Base-by-base conservation (phyloP, 805 yeast genomes). In the Schwanniomyces yamadae region DNA sequence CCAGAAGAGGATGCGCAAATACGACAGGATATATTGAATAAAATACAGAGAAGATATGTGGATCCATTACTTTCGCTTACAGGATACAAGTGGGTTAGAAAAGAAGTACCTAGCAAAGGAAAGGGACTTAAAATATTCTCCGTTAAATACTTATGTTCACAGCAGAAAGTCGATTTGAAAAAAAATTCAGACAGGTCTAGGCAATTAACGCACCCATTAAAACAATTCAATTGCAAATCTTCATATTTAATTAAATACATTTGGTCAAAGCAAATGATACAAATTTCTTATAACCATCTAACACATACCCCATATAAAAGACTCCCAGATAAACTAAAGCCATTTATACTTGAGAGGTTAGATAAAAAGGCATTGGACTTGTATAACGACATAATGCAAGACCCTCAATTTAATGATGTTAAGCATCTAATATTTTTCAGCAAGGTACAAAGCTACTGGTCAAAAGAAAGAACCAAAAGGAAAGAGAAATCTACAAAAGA, bases 401-500 rank as follows among this genome's bases (percentile, higher is more conserved):
- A 33, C 13, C 36, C 38, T 2, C 28, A 40, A 23, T 46, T 49
- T 32, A 25, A 23, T 14, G 42, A 41, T 14, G 36, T 46, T 21
- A 44, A 44, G 24, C 42, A 44, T 14, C 20, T 36, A 21, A 41
- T 49, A 22, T 40, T 34, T 23, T 45, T 45, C 34, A 40, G 41
- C 22, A 49, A 49, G 33, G 49, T 49, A 3, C 53, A 49, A 37
- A 40, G 50, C 14, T 49, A 26, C 33, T 48, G 52, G 50, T 44
- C 49, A n/a, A 44, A 46, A 23, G 46, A 39, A 32, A 27, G 53
- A 22, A 46, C 39, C 13, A 42, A 32, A 23, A 35, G 31, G 37
- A 48, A 42, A 25, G 42, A 44, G 14, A 44, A 46, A 28, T 26
- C 42, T 10, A 46, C 52, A 8, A 48, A 48, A 26, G 45, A 37